phyloP scores from a whole-genome alignment of 2,329 filamentous ascomycete species.

The Cytospora schulzeri region DNA sequence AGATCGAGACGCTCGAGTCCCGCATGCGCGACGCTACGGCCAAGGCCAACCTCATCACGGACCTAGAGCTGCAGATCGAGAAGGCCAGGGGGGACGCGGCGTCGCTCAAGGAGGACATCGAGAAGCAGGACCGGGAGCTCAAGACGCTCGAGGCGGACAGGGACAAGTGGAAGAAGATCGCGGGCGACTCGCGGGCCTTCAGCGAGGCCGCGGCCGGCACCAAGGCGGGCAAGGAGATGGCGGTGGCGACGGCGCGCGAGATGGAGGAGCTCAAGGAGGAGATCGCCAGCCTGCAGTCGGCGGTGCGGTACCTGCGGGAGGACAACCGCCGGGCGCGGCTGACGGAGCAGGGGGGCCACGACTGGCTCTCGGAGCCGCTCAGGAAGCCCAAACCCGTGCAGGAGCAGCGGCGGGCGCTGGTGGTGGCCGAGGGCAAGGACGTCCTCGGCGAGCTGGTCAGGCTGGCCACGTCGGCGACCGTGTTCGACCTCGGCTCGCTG shows the following conservation, averaged over 20 bases:
- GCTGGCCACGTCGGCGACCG: conserved; percentile 56
- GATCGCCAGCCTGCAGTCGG: conserved; percentile 64
- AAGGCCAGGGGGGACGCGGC: conserved; percentile 52
- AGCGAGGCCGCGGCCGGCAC: conserved; percentile 48
- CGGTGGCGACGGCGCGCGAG: conserved; percentile 71
- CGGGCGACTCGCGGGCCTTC: conserved; percentile 61
- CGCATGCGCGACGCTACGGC: conserved; percentile 81
- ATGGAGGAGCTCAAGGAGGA: conserved; percentile 73
- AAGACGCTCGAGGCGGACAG: conserved; percentile 65
- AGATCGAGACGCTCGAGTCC: conserved; percentile 89
- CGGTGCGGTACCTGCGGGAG: conserved; percentile 68
- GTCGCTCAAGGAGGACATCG: conserved; percentile 63
- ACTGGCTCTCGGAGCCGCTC: conserved; percentile 68
- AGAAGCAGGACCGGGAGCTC: conserved; percentile 68
- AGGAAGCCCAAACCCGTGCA: conserved; percentile 46
- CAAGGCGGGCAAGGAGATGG: conserved; percentile 65
- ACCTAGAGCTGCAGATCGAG: conserved; percentile 63
- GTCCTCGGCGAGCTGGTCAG: conserved; percentile 66
- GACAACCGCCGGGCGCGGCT: conserved; percentile 66
- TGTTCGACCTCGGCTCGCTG: conserved; percentile 62
- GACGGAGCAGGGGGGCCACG: conserved; percentile 55
- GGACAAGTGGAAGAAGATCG: conserved; percentile 72
- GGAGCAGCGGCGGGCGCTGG: conserved; percentile 52
- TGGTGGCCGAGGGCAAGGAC: conserved; percentile 64
- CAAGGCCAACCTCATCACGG: conserved; percentile 70